phyloP scores from a whole-genome alignment of 148 eudicot species.

The Arctostaphylos glauca region DNA sequence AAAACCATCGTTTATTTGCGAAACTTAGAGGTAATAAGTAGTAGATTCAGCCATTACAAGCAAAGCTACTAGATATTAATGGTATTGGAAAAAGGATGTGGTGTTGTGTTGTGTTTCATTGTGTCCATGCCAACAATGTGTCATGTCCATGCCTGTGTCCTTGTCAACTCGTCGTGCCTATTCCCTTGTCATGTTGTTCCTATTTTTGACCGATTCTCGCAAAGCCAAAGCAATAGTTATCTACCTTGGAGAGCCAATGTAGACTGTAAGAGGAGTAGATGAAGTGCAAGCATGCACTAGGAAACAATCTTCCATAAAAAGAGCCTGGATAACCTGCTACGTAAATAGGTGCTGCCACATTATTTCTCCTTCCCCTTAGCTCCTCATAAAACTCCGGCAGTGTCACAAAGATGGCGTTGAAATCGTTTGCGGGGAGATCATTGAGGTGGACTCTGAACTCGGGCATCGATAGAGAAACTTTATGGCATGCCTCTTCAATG shows the following conservation, averaged over 20 bases:
- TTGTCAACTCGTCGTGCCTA: too few relatives aligned
- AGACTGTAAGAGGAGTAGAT: conserved; percentile 68
- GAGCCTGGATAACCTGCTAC: conserved; percentile 75
- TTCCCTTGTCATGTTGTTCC: too few relatives aligned
- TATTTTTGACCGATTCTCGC: too few relatives aligned
- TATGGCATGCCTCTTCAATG: conserved; percentile 29
- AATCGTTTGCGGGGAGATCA: conserved; percentile 61
- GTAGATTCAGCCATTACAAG: too few relatives aligned
- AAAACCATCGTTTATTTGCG: too few relatives aligned
- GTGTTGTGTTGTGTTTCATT: too few relatives aligned
- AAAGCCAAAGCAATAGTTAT: too few relatives aligned
- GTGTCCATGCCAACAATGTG: too few relatives aligned
- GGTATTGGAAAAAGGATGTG: too few relatives aligned
- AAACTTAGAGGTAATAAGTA: too few relatives aligned
- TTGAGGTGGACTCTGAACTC: conserved; percentile 57
- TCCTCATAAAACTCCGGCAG: conserved; percentile 43
- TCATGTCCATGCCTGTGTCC: too few relatives aligned
- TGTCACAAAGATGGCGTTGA: conserved; percentile 42
- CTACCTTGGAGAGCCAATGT: conserved; percentile 86
- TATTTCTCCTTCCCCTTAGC: conserved; percentile 18
- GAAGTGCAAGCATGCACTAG: conserved; percentile 62
- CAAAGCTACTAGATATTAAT: too few relatives aligned
- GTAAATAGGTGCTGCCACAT: conserved; percentile 33
- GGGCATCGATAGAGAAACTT: conserved; percentile 23
- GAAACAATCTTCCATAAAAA: conserved; percentile 70